A percentile compares a stretch with the other conserved stretches of the same genome.
Evolutionary conservation across 2,329 filamentous ascomycete genomes (phyloP).

Genomic region (Penicillium nordicum): DNA sequence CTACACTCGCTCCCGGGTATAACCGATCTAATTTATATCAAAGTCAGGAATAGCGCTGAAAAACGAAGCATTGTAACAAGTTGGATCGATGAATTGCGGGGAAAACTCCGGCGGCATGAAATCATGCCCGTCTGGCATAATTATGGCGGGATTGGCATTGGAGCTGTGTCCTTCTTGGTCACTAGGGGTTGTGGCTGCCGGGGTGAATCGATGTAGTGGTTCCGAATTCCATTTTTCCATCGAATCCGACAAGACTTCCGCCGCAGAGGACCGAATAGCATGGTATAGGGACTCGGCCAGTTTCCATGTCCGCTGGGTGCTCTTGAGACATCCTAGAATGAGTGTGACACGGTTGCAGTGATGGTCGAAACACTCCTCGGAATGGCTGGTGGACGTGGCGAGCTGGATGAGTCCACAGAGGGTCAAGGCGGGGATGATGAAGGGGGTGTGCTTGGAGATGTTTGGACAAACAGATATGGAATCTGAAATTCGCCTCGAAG

Average conservation of each 20-base stretch:
- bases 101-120: slow-evolving; percentile 26
- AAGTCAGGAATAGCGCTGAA: slow-evolving; percentile 29
- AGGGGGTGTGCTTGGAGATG: slow-evolving; percentile 32
- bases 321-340: slow-evolving; percentile 35
- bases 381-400: slow-evolving; percentile 33
- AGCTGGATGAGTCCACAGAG: slow-evolving; percentile 37
- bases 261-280: slow-evolving; percentile 26
- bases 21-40: slow-evolving; percentile 19
- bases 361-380: slow-evolving; percentile 38
- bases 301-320: slow-evolving; percentile 29
- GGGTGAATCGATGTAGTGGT: slow-evolving; percentile 23
- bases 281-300: slow-evolving; percentile 30
- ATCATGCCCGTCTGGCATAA: slow-evolving; percentile 25
- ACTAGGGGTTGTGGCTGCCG: slow-evolving; percentile 18
- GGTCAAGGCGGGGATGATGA: slow-evolving; percentile 28
- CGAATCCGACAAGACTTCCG: slow-evolving; percentile 28
- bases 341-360: slow-evolving; percentile 38
- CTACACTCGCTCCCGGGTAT: not conserved
- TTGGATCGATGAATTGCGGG: slow-evolving; percentile 31
- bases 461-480: slow-evolving; percentile 33
- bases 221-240: slow-evolving; percentile 29
- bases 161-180: slow-evolving; percentile 16
- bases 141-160: slow-evolving; percentile 9
- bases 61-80: slow-evolving; percentile 31
- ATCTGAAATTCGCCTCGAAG: slow-evolving; percentile 33